These are phyloP conservation scores for Cryphonectria parasitica DNA, from an alignment of 2,329 filamentous ascomycete genomes.

Conservation along the genomic window DNA sequence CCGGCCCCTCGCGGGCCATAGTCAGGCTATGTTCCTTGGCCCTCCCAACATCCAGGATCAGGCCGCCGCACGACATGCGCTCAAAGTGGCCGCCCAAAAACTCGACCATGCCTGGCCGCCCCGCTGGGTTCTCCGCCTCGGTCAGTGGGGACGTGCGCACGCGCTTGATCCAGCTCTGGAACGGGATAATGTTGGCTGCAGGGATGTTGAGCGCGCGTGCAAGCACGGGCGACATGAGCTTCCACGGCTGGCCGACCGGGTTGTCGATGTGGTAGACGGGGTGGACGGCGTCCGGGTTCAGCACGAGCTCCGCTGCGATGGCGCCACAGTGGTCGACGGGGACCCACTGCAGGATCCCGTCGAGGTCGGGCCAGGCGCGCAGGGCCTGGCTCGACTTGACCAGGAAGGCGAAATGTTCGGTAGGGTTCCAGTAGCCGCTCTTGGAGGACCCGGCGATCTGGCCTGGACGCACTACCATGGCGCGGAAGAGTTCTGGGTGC, in stretches of 20 bases:
- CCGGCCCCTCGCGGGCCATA: neutral
- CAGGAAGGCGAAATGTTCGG: conserved; percentile 54
- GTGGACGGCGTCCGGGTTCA: neutral
- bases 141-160: conserved; percentile 34
- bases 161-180: conserved; percentile 35
- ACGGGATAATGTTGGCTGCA: conserved; percentile 32
- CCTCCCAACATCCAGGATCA: conserved; percentile 36
- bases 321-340: conserved; percentile 46
- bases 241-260: conserved; percentile 14
- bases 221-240: neutral
- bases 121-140: conserved; percentile 34
- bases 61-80: conserved; percentile 38
- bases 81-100: conserved; percentile 37
- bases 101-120: conserved; percentile 28
- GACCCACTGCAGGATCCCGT: conserved; percentile 48
- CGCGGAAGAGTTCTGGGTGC: conserved; percentile 45
- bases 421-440: conserved; percentile 58
- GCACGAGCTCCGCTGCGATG: conserved; percentile 35
- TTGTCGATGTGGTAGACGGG: conserved; percentile 23
- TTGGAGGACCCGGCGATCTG: conserved; percentile 56
- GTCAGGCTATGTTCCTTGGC: conserved; percentile 31
- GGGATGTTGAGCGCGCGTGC: conserved; percentile 31
- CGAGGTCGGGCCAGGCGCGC: conserved; percentile 44
- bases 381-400: conserved; percentile 54
- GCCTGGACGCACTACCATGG: conserved; percentile 50